These are phyloP conservation scores for Saussurea involucrata DNA, from an alignment of 129 eudicot species.

Conservation along the genomic window DNA sequence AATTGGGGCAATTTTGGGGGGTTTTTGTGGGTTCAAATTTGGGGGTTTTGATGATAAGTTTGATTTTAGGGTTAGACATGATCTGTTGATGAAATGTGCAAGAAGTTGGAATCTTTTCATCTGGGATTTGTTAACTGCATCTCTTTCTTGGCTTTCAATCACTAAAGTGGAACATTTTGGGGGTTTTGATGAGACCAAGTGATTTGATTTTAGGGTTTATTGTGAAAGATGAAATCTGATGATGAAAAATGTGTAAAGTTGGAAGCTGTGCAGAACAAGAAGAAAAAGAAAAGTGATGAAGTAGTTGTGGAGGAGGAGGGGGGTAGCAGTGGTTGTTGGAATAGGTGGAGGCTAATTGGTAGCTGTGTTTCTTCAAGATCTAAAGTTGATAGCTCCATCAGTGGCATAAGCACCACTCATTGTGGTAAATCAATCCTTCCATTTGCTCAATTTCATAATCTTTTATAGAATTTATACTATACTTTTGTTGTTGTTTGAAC, in stretches of 20 bases:
- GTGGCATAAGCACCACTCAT: slow-evolving; percentile 56
- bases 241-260: slow-evolving; percentile 50
- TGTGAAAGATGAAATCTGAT: slow-evolving; percentile 56
- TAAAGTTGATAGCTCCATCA: slow-evolving; percentile 90
- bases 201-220: slow-evolving; percentile 42
- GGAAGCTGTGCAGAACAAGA: slow-evolving; percentile 35
- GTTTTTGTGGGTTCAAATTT: neutral
- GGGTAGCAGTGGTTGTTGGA: slow-evolving; percentile 72
- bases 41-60: neutral
- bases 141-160: neutral
- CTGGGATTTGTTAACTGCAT: neutral
- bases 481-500: neutral
- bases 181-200: slow-evolving; percentile 13
- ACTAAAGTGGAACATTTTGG: neutral
- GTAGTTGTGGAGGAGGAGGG: neutral
- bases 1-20: neutral
- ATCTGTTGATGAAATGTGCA: neutral
- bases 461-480: neutral
- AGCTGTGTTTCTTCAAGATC: slow-evolving; percentile 96
- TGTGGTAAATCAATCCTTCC: slow-evolving; percentile 45
- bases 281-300: slow-evolving; percentile 46
- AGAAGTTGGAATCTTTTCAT: neutral
- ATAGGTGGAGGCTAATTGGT: slow-evolving; percentile 63
- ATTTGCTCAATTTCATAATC: neutral
- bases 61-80: neutral